These are phyloP conservation scores for Suillus subalutaceus DNA, from an alignment of 768 basidiomycete genomes.

Conservation along the genomic window DNA sequence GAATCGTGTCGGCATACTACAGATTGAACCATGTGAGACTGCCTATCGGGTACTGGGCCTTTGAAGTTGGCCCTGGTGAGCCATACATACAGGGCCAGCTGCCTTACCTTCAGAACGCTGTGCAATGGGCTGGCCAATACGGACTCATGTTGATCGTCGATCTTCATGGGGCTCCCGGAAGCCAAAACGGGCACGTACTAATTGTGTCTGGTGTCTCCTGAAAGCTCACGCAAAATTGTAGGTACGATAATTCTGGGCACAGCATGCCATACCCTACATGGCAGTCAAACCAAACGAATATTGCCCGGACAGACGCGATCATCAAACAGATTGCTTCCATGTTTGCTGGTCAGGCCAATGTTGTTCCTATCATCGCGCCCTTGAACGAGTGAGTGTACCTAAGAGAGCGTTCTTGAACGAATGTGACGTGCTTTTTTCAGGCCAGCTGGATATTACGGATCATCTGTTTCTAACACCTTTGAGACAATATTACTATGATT, in stretches of 20 bases:
- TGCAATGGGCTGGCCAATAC: conserved; percentile 68
- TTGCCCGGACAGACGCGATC: conserved; percentile 66
- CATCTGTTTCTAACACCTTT: conserved; percentile 51
- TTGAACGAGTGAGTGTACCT: conserved; percentile 68
- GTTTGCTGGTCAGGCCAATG: conserved; percentile 54
- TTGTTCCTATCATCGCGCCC: conserved; percentile 71
- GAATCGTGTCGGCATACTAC: conserved; percentile 16
- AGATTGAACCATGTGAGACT: conserved; percentile 83
- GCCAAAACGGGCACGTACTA: conserved; percentile 71
- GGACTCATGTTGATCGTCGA: conserved; percentile 85
- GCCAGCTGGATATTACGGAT: conserved; percentile 71
- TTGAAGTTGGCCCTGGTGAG: conserved; percentile 75
- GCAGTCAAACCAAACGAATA: conserved; percentile 67
- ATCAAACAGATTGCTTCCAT: conserved; percentile 64
- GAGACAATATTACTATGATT: conserved; percentile 71
- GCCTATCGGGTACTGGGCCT: conserved; percentile 92
- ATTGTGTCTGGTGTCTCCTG: neutral
- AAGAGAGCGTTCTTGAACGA: neutral
- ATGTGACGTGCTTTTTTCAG: conserved; percentile 38
- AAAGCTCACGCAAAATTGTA: conserved; percentile 29
- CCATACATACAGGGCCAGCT: conserved; percentile 81
- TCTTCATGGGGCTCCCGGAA: conserved; percentile 79
- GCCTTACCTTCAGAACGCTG: conserved; percentile 66
- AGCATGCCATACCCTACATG: conserved; percentile 61
- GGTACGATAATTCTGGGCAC: conserved; percentile 85